Percentiles rank a stretch among this genome's conserved stretches.
phyloP scores from a whole-genome alignment of 2,329 filamentous ascomycete genomes.

The Tolypocladium pustulatum region DNA sequence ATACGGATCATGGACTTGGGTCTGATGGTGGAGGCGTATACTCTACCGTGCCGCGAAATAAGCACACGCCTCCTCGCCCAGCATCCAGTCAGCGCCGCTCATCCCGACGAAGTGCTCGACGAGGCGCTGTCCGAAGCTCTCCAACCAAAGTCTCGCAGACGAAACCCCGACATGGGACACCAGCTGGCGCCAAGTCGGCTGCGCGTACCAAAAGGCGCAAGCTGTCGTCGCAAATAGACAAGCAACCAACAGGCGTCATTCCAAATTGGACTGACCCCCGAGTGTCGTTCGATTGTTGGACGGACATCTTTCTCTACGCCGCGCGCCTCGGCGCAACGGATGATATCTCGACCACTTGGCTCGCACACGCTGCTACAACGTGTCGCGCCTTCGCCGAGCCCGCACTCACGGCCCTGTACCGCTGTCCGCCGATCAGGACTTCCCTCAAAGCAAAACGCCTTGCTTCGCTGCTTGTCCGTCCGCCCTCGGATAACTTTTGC shows the following conservation, averaged over 20 bases:
- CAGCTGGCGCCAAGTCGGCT: slow-evolving; percentile 2
- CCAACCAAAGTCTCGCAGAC: background rate
- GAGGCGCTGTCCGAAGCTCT: background rate
- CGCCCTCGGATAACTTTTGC: slow-evolving; percentile 35
- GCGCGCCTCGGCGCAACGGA: slow-evolving; percentile 34
- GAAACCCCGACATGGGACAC: background rate
- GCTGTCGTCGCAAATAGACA: background rate
- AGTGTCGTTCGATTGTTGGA: slow-evolving; percentile 58
- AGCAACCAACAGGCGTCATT: slow-evolving; percentile 19
- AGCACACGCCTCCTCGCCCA: background rate
- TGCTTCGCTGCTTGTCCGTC: slow-evolving; percentile 41
- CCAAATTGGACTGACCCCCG: slow-evolving; percentile 43
- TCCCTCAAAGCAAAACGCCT: slow-evolving; percentile 33
- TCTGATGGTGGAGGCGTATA: background rate
- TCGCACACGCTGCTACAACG: slow-evolving; percentile 50
- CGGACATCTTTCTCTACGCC: slow-evolving; percentile 59
- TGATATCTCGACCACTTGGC: slow-evolving; percentile 47
- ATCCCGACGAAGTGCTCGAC: background rate
- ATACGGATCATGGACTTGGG: background rate
- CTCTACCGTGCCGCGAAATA: background rate
- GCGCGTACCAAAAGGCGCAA: slow-evolving; percentile 7
- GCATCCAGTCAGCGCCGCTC: background rate
- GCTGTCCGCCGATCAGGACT: slow-evolving; percentile 51
- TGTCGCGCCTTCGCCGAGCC: slow-evolving; percentile 61
- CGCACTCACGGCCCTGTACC: slow-evolving; percentile 62